Evolutionary conservation across 2,329 filamentous ascomycete genomes (phyloP).

Genomic region (Teratosphaeriaceae sp.): DNA sequence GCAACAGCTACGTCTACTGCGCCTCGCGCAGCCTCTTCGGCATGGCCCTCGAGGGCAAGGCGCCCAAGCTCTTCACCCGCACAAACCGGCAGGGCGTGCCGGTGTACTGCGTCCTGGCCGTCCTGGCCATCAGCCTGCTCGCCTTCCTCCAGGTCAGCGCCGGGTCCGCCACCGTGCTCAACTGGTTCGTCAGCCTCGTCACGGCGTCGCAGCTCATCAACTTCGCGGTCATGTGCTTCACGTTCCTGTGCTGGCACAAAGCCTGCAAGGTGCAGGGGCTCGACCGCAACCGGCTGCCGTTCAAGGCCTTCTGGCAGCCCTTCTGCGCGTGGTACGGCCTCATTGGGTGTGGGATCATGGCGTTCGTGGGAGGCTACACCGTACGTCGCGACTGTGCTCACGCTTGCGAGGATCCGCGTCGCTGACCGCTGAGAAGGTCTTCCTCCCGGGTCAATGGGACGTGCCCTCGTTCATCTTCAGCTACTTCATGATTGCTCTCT

Average conservation of each 20-base stretch:
- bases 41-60: conserved; percentile 46
- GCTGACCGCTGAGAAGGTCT: too few relatives aligned
- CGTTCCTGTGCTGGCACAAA: conserved; percentile 51
- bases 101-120: conserved; percentile 62
- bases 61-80: conserved; percentile 49
- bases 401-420: too few relatives aligned
- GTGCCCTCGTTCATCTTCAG: conserved; percentile 63
- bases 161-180: conserved; percentile 25
- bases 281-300: conserved; percentile 50
- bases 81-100: conserved; percentile 56
- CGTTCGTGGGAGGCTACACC: conserved; percentile 67
- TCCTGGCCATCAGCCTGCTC: conserved; percentile 61
- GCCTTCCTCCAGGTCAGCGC: conserved; percentile 36
- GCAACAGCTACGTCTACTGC: conserved; percentile 49
- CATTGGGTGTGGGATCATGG: conserved; percentile 56
- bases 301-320: conserved; percentile 49
- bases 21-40: conserved; percentile 47
- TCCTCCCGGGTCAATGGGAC: conserved; percentile 34
- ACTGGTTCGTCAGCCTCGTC: conserved; percentile 47
- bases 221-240: conserved; percentile 53
- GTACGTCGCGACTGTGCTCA: conserved; percentile 47
- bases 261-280: conserved; percentile 45
- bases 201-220: conserved; percentile 61
- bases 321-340: conserved; percentile 54
- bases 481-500: conserved; percentile 67